Evolutionary conservation across 2,329 filamentous ascomycete genomes (phyloP), one percentile per base, ranked within the genome.

Genomic region (Fusarium hostae): DNA sequence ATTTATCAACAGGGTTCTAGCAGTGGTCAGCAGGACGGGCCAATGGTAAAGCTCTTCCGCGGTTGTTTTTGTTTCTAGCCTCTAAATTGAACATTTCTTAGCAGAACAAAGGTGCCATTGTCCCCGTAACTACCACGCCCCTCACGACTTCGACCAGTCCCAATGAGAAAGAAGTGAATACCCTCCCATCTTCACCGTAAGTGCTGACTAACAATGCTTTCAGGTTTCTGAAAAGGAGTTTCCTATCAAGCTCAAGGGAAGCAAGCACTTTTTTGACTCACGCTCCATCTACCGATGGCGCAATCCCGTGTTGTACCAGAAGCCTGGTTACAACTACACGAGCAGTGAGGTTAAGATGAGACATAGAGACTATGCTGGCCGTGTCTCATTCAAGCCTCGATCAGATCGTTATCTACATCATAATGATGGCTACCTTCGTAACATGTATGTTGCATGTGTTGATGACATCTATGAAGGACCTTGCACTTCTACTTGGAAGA

Each of bases 11-110:
- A 76, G 44, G 74, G 64, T 26, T 61, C 62, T 16, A 50, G 65
- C 41, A 61, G 65, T 59, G 72, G 71, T 63, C 73, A 69, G 64
- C 72, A 74, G 63, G 74, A 75, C 22, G 71, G 74, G 45, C 59
- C 65, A 68, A 75, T 75, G 74, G 74, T 76, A 76, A 76, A 76
- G 72, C 66, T 76, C 66, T 76, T 76, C 71, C 72, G 72, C 24
- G 74, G 74, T 55, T 76, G 74, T 55, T 74, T 76, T 52, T 76
- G 74, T 73, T 70, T 64, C 48, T 75, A 76, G 72, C 24, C 37
- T 69, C 68, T 68, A 69, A 76, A 73, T 76, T 71, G 73, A 74
- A 69, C 51, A 32, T 50, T 58, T 75, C 56, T 66, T 61, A 75
- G 74, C 70, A 75, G 61, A 41, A 68, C 63, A 74, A 74, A 69